Conservation (phyloP, 1,139 yeast species). For the Saccharomyces pastorianus region DNA sequence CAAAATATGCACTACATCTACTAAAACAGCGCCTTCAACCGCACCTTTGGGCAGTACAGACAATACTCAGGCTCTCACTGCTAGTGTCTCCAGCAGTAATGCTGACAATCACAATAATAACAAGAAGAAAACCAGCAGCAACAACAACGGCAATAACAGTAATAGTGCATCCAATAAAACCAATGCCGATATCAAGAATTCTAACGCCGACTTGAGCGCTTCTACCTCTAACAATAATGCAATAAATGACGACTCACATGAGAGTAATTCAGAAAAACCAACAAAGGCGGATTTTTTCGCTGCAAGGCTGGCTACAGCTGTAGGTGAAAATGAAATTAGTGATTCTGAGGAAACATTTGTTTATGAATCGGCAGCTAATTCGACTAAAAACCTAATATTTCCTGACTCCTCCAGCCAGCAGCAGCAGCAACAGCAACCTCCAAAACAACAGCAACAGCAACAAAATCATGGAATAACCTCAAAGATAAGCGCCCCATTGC, state of each 20-base stretch:
- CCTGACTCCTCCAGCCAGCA: constrained; percentile 15
- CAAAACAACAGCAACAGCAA: constrained; percentile 1
- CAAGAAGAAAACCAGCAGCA: not conserved
- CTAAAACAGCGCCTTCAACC: not conserved
- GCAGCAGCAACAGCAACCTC: constrained; percentile 3
- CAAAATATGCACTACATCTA: not conserved
- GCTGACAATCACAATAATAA: not conserved
- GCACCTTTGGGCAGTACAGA: not conserved
- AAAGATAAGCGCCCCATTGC: constrained; percentile 29
- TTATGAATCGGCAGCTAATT: constrained; percentile 51
- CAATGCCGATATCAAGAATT: not conserved
- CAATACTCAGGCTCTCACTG: not conserved
- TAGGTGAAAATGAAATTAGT: constrained; percentile 76
- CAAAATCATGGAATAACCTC: constrained; percentile 23
- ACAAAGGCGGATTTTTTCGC: constrained; percentile 89
- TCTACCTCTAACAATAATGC: not conserved
- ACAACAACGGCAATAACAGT: constrained; percentile 1
- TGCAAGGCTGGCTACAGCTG: constrained; percentile 88
- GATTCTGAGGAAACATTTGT: constrained; percentile 93
- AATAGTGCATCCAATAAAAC: constrained; percentile 2
- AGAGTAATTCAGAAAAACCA: constrained; percentile 19
- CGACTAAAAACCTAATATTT: constrained; percentile 32
- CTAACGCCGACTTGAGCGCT: not conserved
- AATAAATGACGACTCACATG: constrained; percentile 4
- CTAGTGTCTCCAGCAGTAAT: not conserved